Evolutionary conservation across 345 rosid species (phyloP).

Genomic region (Carallia brachiata): DNA sequence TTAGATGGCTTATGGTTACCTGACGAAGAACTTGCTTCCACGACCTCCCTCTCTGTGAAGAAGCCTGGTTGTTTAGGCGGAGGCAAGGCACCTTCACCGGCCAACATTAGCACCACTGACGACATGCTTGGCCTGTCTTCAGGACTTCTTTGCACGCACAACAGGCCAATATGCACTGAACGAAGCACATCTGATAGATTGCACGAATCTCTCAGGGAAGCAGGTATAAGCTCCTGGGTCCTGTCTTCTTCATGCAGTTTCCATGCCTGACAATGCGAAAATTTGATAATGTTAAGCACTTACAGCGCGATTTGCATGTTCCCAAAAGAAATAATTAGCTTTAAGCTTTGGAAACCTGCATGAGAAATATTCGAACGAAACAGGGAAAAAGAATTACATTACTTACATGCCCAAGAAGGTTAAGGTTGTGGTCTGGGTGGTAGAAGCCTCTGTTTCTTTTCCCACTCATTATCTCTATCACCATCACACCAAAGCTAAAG

Average conservation of each 20-base stretch:
- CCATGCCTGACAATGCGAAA: not conserved
- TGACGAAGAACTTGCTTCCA: not conserved
- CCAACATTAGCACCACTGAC: slow-evolving; percentile 5
- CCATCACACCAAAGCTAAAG: slow-evolving; percentile 12
- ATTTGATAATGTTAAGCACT: not conserved
- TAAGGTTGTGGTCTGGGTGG: slow-evolving; percentile 8
- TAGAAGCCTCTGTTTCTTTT: slow-evolving; percentile 10
- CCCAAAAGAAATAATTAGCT: too few relatives aligned
- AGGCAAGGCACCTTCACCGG: slow-evolving; percentile 2
- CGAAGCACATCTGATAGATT: not conserved
- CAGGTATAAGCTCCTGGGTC: not conserved
- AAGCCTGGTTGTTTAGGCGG: slow-evolving; percentile 9
- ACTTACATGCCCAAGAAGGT: slow-evolving; percentile 22
- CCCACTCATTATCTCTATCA: slow-evolving; percentile 4
- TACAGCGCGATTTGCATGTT: too few relatives aligned
- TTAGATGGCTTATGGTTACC: not conserved
- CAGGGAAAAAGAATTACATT: too few relatives aligned
- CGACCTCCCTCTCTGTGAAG: not conserved
- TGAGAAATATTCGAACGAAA: too few relatives aligned
- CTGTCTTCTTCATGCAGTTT: not conserved
- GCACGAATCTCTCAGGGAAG: not conserved
- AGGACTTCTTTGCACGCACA: slow-evolving; percentile 8
- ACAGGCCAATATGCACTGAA: not conserved
- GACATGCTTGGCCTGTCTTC: slow-evolving; percentile 9
- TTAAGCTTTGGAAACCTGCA: too few relatives aligned